Percentiles rank a stretch among this genome's conserved stretches.
phyloP scores from a whole-genome alignment of 345 rosid genomes.

The Gossypium longicalyx region DNA sequence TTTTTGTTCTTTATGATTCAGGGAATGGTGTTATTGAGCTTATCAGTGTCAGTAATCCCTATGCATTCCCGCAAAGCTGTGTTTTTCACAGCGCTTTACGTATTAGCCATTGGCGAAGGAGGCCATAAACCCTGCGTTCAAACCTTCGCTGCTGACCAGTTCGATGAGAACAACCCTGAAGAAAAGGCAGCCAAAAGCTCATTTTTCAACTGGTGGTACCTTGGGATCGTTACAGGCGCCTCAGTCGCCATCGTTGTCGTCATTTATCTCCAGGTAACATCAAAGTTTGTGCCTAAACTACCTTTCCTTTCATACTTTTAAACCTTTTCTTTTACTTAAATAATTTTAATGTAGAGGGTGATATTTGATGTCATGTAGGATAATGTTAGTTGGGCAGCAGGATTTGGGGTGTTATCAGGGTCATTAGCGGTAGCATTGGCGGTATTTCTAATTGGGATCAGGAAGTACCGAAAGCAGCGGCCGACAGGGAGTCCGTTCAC shows the following conservation, averaged over 20 bases:
- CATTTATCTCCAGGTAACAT: slow-evolving; percentile 65
- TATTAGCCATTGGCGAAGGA: slow-evolving; percentile 79
- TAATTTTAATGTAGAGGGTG: neutral
- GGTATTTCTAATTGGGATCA: slow-evolving; percentile 53
- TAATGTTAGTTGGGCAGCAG: slow-evolving; percentile 69
- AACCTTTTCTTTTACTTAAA: neutral
- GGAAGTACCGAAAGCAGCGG: slow-evolving; percentile 43
- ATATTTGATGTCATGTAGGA: slow-evolving; percentile 36
- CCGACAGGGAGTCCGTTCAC: slow-evolving; percentile 75
- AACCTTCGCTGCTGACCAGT: slow-evolving; percentile 95
- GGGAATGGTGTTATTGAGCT: slow-evolving; percentile 68
- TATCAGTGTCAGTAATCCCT: slow-evolving; percentile 56
- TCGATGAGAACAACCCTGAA: slow-evolving; percentile 49
- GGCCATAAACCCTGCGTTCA: slow-evolving; percentile 95
- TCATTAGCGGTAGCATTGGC: slow-evolving; percentile 39
- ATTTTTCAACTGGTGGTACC: slow-evolving; percentile 91
- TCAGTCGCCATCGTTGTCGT: slow-evolving; percentile 53
- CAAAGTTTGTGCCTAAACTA: neutral
- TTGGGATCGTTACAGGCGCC: slow-evolving; percentile 54
- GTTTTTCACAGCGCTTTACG: slow-evolving; percentile 66
- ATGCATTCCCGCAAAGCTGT: slow-evolving; percentile 32
- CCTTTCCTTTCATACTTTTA: neutral
- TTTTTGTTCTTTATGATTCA: slow-evolving; percentile 12
- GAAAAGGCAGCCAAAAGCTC: slow-evolving; percentile 81
- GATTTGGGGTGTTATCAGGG: slow-evolving; percentile 53